phyloP scores from a whole-genome alignment of 352 stramenopile species.

The Globisporangium carolinianum region DNA sequence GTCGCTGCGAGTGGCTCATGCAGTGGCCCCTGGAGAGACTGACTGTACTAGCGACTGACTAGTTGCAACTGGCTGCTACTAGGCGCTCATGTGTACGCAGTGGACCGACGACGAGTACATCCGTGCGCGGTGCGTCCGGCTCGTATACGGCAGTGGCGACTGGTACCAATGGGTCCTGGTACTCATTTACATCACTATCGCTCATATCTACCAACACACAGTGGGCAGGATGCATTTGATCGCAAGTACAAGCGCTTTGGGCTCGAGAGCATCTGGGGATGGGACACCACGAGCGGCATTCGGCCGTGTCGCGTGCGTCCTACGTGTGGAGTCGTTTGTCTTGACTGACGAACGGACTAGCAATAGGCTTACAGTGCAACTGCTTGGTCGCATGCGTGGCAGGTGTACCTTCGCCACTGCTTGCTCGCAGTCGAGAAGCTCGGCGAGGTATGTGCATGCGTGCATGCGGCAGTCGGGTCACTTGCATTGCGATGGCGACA shows the following conservation, averaged over 20 bases:
- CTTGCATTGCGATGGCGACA: not conserved
- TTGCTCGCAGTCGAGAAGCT: constrained; percentile 83
- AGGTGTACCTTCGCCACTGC: constrained; percentile 92
- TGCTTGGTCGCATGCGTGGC: not conserved
- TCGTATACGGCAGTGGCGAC: too few species aligned
- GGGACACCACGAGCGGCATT: constrained; percentile 71
- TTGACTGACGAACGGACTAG: not conserved
- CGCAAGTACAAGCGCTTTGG: constrained; percentile 80
- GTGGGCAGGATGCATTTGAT: constrained; percentile 41
- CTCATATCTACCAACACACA: not conserved
- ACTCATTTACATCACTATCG: not conserved
- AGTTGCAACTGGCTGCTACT: not conserved
- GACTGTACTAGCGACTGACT: too few species aligned
- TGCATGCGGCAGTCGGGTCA: not conserved
- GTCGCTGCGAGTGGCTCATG: too few species aligned
- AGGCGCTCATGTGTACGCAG: constrained; percentile 82
- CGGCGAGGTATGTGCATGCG: constrained; percentile 24
- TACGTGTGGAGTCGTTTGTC: not conserved
- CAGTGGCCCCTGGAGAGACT: too few species aligned
- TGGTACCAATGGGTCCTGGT: too few species aligned
- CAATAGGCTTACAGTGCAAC: too few species aligned
- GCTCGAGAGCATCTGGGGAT: constrained; percentile 90
- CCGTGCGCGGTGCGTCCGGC: constrained; percentile 19
- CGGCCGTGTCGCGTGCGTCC: constrained; percentile 69
- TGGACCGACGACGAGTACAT: constrained; percentile 88